These are phyloP conservation scores for Melanomma pulvis-pyrius DNA, from an alignment of 495 filamentous ascomycete species.

Conservation along the genomic window DNA sequence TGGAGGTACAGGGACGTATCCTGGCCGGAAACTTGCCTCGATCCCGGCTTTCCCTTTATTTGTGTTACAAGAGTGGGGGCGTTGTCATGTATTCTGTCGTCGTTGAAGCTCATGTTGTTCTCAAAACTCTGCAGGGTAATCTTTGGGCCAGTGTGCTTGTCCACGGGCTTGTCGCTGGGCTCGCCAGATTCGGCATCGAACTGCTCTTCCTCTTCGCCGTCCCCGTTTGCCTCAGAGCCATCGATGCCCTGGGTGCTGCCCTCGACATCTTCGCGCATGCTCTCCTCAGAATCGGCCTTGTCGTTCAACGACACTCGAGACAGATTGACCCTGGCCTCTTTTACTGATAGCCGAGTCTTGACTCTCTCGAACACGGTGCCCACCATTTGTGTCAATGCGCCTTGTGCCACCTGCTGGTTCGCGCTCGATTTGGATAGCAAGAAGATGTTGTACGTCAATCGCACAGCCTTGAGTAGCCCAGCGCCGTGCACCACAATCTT, in stretches of 20 bases:
- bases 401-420: constrained; percentile 96
- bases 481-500: constrained; percentile 98
- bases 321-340: constrained; percentile 67
- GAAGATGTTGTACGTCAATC: constrained; percentile 98
- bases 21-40: constrained; percentile 57
- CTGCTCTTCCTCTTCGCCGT: constrained; percentile 29
- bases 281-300: constrained; percentile 44
- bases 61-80: constrained; percentile 90
- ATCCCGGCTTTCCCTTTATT: constrained; percentile 61
- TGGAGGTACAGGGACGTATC: constrained; percentile 46
- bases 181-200: constrained; percentile 50
- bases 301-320: constrained; percentile 47
- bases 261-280: constrained; percentile 39
- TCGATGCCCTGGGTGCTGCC: constrained; percentile 42
- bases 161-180: constrained; percentile 57
- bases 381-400: constrained; percentile 97
- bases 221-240: constrained; percentile 45
- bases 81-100: constrained; percentile 85
- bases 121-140: constrained; percentile 96
- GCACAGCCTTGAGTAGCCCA: constrained; percentile 94
- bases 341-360: constrained; percentile 81
- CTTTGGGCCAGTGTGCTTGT: constrained; percentile 69
- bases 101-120: constrained; percentile 89
- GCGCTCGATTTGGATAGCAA: constrained; percentile 85
- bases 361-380: constrained; percentile 96